phyloP scores from a whole-genome alignment of 1,284 basidiomycete species.

The Rhodofomes roseus region DNA sequence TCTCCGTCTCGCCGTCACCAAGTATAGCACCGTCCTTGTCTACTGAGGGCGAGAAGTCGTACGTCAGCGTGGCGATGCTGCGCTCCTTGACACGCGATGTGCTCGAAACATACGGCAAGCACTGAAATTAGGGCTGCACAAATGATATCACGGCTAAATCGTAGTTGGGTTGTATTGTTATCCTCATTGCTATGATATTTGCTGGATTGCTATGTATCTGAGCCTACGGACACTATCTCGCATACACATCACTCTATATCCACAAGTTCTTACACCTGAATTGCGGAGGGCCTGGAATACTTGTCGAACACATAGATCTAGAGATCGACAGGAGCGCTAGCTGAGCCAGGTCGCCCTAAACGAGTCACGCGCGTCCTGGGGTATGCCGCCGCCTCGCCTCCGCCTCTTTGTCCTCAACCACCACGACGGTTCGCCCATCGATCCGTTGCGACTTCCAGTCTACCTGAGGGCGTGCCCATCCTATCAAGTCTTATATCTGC shows the following conservation, averaged over 20 bases:
- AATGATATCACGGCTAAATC: background rate
- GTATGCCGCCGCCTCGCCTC: too few relatives aligned
- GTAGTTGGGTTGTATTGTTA: background rate
- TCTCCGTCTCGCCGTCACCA: conserved; percentile 30
- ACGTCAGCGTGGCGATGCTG: conserved; percentile 66
- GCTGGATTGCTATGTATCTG: background rate
- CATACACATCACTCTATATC: too few relatives aligned
- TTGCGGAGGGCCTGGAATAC: too few relatives aligned
- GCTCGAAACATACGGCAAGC: conserved; percentile 33
- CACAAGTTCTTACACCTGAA: too few relatives aligned
- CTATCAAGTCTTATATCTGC: too few relatives aligned
- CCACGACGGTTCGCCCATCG: background rate
- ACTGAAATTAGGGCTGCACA: background rate
- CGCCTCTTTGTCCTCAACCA: background rate
- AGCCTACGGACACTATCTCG: background rate
- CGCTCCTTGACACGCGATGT: conserved; percentile 60
- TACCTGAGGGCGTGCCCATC: too few relatives aligned
- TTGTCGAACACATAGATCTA: too few relatives aligned
- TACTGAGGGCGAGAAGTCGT: conserved; percentile 25
- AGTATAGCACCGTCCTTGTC: conserved; percentile 29
- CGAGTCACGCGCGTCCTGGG: too few relatives aligned
- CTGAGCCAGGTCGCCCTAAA: too few relatives aligned
- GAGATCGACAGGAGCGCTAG: too few relatives aligned
- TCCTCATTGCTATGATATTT: background rate
- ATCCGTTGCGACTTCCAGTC: too few relatives aligned